These are phyloP conservation scores for Puccinia novopanici DNA, from an alignment of 1,284 basidiomycete species.

Conservation along the genomic window DNA sequence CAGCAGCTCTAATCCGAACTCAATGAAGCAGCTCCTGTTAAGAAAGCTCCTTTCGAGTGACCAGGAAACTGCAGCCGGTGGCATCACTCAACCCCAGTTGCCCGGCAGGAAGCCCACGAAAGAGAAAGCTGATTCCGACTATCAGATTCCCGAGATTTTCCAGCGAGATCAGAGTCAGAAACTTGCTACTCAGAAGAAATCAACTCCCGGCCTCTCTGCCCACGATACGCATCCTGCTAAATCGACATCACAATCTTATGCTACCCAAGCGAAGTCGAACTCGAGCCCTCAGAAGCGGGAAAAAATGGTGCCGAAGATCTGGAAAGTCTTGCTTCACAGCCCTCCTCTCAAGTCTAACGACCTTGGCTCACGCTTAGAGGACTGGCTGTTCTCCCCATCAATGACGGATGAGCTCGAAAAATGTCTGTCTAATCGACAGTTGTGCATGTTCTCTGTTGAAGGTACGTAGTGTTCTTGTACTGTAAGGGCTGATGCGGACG, in stretches of 20 bases:
- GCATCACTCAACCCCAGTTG: not conserved
- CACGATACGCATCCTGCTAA: not conserved
- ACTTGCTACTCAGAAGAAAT: not conserved
- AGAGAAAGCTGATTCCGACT: constrained; percentile 5
- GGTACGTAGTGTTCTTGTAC: not conserved
- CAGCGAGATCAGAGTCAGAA: constrained; percentile 23
- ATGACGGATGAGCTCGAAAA: constrained; percentile 19
- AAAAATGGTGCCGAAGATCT: constrained; percentile 30
- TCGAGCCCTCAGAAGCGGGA: constrained; percentile 13
- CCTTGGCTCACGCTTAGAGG: not conserved
- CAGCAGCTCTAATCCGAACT: constrained; percentile 10
- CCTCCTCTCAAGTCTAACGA: constrained; percentile 15
- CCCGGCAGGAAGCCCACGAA: not conserved
- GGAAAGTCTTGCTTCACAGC: constrained; percentile 12
- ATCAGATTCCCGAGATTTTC: constrained; percentile 48
- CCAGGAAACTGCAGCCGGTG: not conserved
- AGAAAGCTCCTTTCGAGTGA: constrained; percentile 36
- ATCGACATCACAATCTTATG: not conserved
- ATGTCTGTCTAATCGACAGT: constrained; percentile 3
- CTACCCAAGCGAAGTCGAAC: not conserved
- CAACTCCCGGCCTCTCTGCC: not conserved
- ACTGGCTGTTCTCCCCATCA: constrained; percentile 38
- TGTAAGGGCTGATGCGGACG: not conserved
- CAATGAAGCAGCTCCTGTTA: constrained; percentile 33
- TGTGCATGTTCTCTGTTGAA: constrained; percentile 40